phyloP scores from a whole-genome alignment of 306 rosid species.

The Trichosanthes truncata region DNA sequence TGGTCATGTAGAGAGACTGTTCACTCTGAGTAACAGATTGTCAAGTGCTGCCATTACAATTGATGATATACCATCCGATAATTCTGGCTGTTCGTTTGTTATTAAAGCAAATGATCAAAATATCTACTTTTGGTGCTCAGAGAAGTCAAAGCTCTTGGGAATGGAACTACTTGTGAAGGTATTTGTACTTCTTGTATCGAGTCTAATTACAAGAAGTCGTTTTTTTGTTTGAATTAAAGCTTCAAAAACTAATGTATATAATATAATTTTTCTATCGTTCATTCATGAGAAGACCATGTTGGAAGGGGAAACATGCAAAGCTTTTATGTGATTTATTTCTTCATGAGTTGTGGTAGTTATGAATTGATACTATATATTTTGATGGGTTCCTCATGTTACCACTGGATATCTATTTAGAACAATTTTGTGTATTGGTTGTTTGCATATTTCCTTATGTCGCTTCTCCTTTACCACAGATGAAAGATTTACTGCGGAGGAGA shows the following conservation, averaged over 20 bases:
- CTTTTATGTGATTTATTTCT: background rate
- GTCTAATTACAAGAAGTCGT: background rate
- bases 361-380: background rate
- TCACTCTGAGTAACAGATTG: slow-evolving; percentile 35
- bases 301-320: background rate
- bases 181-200: slow-evolving; percentile 3
- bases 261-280: background rate
- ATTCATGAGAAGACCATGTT: background rate
- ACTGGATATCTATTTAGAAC: background rate
- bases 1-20: slow-evolving; percentile 51
- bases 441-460: background rate
- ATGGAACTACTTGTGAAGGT: slow-evolving; percentile 76
- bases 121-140: slow-evolving; percentile 83
- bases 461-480: slow-evolving; percentile 39
- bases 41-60: slow-evolving; percentile 44
- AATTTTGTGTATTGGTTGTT: background rate
- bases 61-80: slow-evolving; percentile 55
- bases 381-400: background rate
- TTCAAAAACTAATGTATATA: background rate
- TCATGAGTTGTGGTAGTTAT: background rate
- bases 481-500: slow-evolving; percentile 62
- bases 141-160: slow-evolving; percentile 87
- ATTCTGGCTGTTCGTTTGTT: slow-evolving; percentile 72
- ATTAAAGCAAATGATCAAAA: slow-evolving; percentile 31
- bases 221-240: background rate